Percentiles rank a stretch among this genome's conserved stretches.
Conservation (phyloP, 495 filamentous ascomycete genomes). For the Lophium mytilinum region DNA sequence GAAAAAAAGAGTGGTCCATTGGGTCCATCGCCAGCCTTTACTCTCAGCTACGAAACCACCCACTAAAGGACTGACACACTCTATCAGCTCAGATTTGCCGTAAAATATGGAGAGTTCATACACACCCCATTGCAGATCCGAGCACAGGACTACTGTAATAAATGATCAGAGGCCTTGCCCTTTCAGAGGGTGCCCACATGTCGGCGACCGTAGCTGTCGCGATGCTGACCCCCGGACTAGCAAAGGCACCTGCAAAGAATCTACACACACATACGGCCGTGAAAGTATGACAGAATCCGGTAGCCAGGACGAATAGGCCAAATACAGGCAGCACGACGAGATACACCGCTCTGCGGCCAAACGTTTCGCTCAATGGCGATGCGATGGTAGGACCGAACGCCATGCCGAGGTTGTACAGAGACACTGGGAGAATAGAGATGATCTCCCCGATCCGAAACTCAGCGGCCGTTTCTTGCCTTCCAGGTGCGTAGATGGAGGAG, state of each 20-base stretch:
- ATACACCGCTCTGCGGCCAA: slow-evolving; percentile 22
- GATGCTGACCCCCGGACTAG: slow-evolving; percentile 8
- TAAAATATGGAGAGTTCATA: no score
- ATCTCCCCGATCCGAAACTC: slow-evolving; percentile 20
- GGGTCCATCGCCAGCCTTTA: slow-evolving; percentile 29
- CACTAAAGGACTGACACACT: background rate
- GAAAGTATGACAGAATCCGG: slow-evolving; percentile 23
- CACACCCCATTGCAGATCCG: background rate
- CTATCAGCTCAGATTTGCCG: no score
- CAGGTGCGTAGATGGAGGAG: slow-evolving; percentile 28
- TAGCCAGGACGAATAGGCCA: slow-evolving; percentile 26
- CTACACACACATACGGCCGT: slow-evolving; percentile 14
- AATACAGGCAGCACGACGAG: slow-evolving; percentile 20
- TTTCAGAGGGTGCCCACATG: background rate
- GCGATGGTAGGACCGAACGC: slow-evolving; percentile 25
- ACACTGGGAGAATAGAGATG: slow-evolving; percentile 23
- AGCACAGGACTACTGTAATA: slow-evolving; percentile 10
- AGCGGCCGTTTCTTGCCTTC: slow-evolving; percentile 6
- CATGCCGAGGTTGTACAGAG: slow-evolving; percentile 25
- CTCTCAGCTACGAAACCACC: slow-evolving; percentile 20
- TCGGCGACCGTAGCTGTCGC: slow-evolving; percentile 3
- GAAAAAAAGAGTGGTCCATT: slow-evolving; percentile 23
- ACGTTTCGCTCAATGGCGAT: slow-evolving; percentile 26
- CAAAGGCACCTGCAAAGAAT: slow-evolving; percentile 27
- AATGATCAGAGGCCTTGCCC: background rate